These are phyloP conservation scores for Pseudogymnoascus sp. DNA, from an alignment of 2,329 filamentous ascomycete species.

Conservation along the genomic window DNA sequence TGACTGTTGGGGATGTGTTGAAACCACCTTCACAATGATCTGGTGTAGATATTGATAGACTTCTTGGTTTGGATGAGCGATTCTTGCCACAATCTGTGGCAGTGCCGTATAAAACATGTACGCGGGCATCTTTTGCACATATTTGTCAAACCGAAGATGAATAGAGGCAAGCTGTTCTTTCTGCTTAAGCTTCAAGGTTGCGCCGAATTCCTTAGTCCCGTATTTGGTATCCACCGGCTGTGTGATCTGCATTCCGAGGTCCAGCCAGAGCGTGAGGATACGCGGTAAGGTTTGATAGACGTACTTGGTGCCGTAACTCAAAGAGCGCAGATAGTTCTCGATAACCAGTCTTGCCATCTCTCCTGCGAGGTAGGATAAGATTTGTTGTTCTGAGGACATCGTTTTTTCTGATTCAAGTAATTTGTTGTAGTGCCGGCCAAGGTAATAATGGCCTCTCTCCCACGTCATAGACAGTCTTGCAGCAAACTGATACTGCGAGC, in stretches of 20 bases:
- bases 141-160: conserved; percentile 70
- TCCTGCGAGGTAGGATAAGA: conserved; percentile 65
- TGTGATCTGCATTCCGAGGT: conserved; percentile 70
- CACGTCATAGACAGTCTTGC: conserved; percentile 62
- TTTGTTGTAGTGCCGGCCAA: conserved; percentile 96
- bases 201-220: conserved; percentile 39
- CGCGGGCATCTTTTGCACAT: conserved; percentile 61
- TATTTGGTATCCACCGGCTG: conserved; percentile 44
- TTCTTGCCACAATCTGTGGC: conserved; percentile 90
- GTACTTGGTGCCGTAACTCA: conserved; percentile 87
- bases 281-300: conserved; percentile 90
- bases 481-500: conserved; percentile 74
- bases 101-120: conserved; percentile 76
- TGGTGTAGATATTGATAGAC: conserved; percentile 69
- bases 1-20: conserved; percentile 79
- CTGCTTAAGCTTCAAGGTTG: conserved; percentile 46
- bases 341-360: conserved; percentile 83
- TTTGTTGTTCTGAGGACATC: conserved; percentile 67
- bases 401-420: conserved; percentile 80
- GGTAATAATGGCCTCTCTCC: conserved; percentile 96
- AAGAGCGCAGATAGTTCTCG: conserved; percentile 82
- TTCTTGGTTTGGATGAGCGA: conserved; percentile 71
- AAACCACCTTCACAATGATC: conserved; percentile 81
- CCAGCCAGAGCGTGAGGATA: conserved; percentile 86
- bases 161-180: conserved; percentile 59